Percentiles rank a stretch among this genome's conserved stretches.
phyloP scores from a whole-genome alignment of 306 rosid species.

The Medicago ruthenica region DNA sequence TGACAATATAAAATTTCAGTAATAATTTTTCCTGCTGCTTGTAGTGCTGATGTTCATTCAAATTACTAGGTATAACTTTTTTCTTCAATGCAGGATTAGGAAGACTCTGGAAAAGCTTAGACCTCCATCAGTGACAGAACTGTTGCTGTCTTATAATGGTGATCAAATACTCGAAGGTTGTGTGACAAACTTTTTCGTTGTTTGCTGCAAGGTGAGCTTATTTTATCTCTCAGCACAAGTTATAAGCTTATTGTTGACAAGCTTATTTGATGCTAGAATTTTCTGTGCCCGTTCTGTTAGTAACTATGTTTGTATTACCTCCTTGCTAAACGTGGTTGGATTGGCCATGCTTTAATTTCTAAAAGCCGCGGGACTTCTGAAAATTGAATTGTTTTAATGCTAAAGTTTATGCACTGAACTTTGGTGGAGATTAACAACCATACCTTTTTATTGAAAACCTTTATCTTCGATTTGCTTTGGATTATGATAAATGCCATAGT shows the following conservation, averaged over 20 bases:
- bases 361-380: not conserved
- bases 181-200: conserved; percentile 78
- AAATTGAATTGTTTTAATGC: conserved; percentile 34
- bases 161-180: conserved; percentile 88
- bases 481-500: conserved; percentile 19
- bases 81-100: conserved; percentile 63
- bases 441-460: conserved; percentile 9
- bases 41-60: conserved; percentile 26
- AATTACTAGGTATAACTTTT: conserved; percentile 24
- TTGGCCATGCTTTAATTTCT: conserved; percentile 10
- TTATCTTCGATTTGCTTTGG: conserved; percentile 1
- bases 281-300: conserved; percentile 2
- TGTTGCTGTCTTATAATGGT: conserved; percentile 81
- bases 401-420: conserved; percentile 28
- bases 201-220: conserved; percentile 68
- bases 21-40: conserved; percentile 22
- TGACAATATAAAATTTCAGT: not conserved
- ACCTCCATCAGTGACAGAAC: conserved; percentile 83
- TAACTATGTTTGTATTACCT: conserved; percentile 18
- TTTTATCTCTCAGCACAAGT: conserved; percentile 12
- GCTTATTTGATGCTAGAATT: conserved; percentile 25
- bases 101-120: conserved; percentile 78
- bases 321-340: conserved; percentile 11
- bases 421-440: not conserved
- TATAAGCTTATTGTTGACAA: conserved; percentile 9